Evolutionary conservation across 331 rosid genomes (phyloP), one percentile per base, ranked within the genome.

Genomic region (Quercus tomentella): DNA sequence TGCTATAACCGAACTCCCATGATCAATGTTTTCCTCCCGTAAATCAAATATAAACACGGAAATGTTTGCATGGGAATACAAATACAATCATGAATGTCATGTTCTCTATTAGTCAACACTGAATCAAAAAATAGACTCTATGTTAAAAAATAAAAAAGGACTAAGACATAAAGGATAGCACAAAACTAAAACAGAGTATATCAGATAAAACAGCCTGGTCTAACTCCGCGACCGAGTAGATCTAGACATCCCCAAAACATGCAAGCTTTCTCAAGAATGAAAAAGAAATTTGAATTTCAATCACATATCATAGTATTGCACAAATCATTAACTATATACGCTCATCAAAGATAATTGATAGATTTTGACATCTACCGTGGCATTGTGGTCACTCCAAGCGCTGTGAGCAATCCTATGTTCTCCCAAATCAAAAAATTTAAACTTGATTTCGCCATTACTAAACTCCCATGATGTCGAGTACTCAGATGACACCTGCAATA

Each of bases 331-430:
- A 58, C 28, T 58, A 11, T 0, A 9, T 12, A 10, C 22, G 1
- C 65, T 58, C 26, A 21, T 58, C 66, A 21, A 58, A 23, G 18
- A 58, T 30, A 35, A 66, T 63, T 63, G 55, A 74, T 30, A 62
- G 76, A 22, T 8, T 11, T 31, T 20, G 12, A 83, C 65, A 25
- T 58, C 41, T 71, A 90, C 97, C 97, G 87, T 88, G 31, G 97
- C 90, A 84, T 84, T 89, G 85, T 93, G 89, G 78, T 93, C 97
- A 84, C 91, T 93, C 97, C 96, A 93, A 35, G 8, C 41, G 6
- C 41, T 35, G 8, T 35, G 43, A 35, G 43, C 9, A 35, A 35
- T 35, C 41, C 41, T 33, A 35, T 35, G 41, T 6, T 6, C 41
- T 35, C 41, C 41, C 9, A 35, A 35, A 35, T 35, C 8, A 35